A percentile compares a stretch with the other conserved stretches of the same genome.
phyloP scores from a whole-genome alignment of 306 rosid genomes.

The Myrica gale region DNA sequence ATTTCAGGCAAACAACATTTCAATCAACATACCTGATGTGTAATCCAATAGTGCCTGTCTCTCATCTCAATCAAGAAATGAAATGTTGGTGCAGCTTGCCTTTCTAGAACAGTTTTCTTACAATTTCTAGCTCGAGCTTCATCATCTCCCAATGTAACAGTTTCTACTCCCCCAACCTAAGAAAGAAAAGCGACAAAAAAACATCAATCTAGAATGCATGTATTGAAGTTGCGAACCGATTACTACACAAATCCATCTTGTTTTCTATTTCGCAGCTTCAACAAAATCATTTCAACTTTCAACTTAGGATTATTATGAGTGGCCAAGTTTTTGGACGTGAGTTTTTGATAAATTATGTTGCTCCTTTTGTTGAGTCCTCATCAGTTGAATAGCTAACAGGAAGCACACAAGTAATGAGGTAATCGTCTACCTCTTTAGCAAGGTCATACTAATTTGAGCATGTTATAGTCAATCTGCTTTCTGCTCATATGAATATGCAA shows the following conservation, averaged over 20 bases:
- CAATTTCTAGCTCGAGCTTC: conserved; percentile 65
- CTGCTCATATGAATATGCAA: background rate
- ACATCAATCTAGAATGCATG: conserved; percentile 18
- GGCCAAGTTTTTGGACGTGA: background rate
- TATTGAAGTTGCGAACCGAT: conserved; percentile 7
- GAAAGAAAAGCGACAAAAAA: conserved; percentile 28
- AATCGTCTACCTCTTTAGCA: background rate
- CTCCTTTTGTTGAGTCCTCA: background rate
- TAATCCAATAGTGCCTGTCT: conserved; percentile 66
- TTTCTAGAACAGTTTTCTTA: conserved; percentile 65
- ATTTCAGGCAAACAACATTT: conserved; percentile 7
- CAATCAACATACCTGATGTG: conserved; percentile 55
- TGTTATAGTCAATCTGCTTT: background rate
- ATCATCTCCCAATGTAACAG: conserved; percentile 59
- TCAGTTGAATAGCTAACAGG: background rate
- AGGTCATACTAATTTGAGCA: background rate
- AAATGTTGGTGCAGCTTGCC: conserved; percentile 70
- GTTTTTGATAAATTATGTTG: background rate
- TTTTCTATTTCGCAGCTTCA: conserved; percentile 9
- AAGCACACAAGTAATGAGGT: background rate
- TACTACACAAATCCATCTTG: conserved; percentile 11
- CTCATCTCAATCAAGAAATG: conserved; percentile 77
- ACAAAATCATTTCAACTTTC: conserved; percentile 5
- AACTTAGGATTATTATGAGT: background rate
- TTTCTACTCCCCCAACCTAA: conserved; percentile 60